A percentile compares a stretch with the other conserved stretches of the same genome.
These are phyloP conservation scores for Domatiomyces catenatus DNA, from an alignment of 2,329 filamentous ascomycete genomes.

Conservation along the genomic window DNA sequence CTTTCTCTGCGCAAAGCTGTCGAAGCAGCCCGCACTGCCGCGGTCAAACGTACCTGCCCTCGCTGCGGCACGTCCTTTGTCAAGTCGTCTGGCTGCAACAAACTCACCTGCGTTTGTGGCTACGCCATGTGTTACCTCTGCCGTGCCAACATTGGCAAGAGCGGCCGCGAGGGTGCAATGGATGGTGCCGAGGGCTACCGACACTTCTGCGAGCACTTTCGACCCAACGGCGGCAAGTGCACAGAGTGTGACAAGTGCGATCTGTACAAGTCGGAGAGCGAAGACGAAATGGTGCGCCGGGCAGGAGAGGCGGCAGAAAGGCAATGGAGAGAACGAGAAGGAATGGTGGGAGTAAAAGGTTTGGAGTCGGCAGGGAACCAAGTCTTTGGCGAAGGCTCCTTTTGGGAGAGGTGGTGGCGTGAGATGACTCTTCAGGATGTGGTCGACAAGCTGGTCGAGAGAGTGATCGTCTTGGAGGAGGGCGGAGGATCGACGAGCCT, in stretches of 20 bases:
- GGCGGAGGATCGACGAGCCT: not conserved
- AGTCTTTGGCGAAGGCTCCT: not conserved
- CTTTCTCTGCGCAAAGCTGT: slow-evolving; percentile 75
- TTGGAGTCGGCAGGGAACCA: slow-evolving; percentile 3
- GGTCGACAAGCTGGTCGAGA: not conserved
- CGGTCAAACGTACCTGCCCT: slow-evolving; percentile 88
- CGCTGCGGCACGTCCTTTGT: slow-evolving; percentile 83
- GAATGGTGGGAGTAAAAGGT: slow-evolving; percentile 19
- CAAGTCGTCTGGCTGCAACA: slow-evolving; percentile 90
- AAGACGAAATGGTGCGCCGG: slow-evolving; percentile 51
- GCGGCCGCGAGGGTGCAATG: slow-evolving; percentile 5
- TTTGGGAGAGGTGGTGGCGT: not conserved
- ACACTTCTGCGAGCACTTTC: slow-evolving; percentile 94
- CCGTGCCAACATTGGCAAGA: slow-evolving; percentile 38
- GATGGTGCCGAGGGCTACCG: slow-evolving; percentile 54
- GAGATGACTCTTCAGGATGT: not conserved
- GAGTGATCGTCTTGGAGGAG: not conserved
- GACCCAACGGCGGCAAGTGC: slow-evolving; percentile 64
- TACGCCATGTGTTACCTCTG: slow-evolving; percentile 99
- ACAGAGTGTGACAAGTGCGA: slow-evolving; percentile 67
- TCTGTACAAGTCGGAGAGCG: slow-evolving; percentile 55
- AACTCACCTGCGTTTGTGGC: slow-evolving; percentile 85
- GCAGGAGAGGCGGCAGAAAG: slow-evolving; percentile 58
- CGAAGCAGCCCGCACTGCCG: slow-evolving; percentile 83
- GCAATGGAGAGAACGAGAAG: slow-evolving; percentile 54